These are phyloP conservation scores for Trametes cinnabarina DNA, from an alignment of 768 basidiomycete species.

Conservation along the genomic window DNA sequence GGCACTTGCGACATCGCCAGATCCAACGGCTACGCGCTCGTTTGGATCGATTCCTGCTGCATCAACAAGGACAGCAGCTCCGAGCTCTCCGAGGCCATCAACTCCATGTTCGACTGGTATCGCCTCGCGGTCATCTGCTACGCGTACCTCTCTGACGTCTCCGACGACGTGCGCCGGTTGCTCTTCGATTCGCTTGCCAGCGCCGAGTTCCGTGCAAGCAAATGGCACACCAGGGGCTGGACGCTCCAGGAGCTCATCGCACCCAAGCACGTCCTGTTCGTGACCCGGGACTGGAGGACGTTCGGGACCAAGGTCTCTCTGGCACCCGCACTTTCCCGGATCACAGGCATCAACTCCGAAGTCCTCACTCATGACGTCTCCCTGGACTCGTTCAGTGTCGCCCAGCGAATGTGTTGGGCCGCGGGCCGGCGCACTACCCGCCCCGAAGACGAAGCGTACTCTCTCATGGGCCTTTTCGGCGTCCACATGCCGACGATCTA, in stretches of 20 bases:
- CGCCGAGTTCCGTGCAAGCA: background rate
- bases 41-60: slow-evolving; percentile 1
- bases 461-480: background rate
- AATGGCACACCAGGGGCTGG: background rate
- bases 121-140: background rate
- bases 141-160: background rate
- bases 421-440: background rate
- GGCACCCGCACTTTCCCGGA: background rate
- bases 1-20: background rate
- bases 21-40: background rate
- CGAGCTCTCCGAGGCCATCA: background rate
- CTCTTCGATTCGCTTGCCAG: no score
- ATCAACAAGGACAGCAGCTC: background rate
- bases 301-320: background rate
- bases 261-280: background rate
- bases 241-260: background rate
- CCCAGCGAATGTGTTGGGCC: background rate
- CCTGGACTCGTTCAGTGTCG: background rate
- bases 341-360: background rate
- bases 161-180: background rate
- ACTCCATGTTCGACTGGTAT: background rate
- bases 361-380: background rate
- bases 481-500: background rate
- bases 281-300: background rate
- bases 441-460: background rate